Base-by-base conservation (phyloP, 192 early-diverging fungal species). In the Mortierella antarctica region DNA sequence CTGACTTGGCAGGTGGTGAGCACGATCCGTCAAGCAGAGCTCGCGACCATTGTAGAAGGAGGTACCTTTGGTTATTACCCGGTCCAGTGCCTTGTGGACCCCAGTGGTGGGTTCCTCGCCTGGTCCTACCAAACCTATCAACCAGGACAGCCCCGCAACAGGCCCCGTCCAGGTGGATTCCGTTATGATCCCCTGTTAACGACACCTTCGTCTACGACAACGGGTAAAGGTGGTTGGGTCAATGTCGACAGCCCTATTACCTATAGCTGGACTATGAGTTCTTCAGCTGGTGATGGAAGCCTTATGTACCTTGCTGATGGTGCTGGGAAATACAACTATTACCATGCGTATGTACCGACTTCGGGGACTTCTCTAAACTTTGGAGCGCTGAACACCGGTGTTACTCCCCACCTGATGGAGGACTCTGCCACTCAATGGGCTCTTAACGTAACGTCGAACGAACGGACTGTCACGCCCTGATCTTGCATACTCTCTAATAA, bases 161-260 rank as follows among this genome's bases (percentile, higher is more conserved):
- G 31, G 10, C 44, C 65, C 15, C 65, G 65, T 23, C 65, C 65
- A 67, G 65, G 65, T 13, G 65, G 65, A 55, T 46, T 67, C 65
- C 65, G 65, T 55, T 67, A 67, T 20, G 65, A 67, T 20, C 65
- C 65, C 12, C 7, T 42, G 18, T 45, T 46, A 13, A 5, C 62
- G 13, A 65, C 65, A 45, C 5, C 65, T 7, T 67, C 65, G 17
- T 40, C 52, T 23, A 67, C 52, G 9, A 67, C 65, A 14, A 67
- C 53, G n/a, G 65, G 65, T 11, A 67, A 67, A 42, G 65, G 65
- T 42, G 65, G 65, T 11, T 67, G 65, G 65, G 65, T 44, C 4
- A 67, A 67, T 55, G 65, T 67, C 2, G 65, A 67, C 40, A 56
- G 40, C 53, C 65, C 52, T 11, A 21, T 67, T 18, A 67, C 13